Percentiles rank a stretch among this genome's conserved stretches.
phyloP scores from a whole-genome alignment of 805 yeast genomes.

The Pichia cabralensis region DNA sequence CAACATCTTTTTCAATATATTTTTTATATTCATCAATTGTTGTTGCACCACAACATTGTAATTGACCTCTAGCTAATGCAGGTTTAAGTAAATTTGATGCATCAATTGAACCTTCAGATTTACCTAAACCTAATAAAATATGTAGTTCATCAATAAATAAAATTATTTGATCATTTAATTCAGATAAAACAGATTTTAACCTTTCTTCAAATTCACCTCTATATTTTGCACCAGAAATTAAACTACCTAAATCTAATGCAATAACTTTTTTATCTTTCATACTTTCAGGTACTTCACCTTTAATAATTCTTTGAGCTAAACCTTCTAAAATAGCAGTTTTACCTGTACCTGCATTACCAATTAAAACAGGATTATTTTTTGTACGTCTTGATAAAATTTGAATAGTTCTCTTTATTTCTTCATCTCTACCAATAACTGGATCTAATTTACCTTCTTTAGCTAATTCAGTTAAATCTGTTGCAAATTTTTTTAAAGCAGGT shows the following conservation, averaged over 20 bases:
- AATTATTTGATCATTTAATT: conserved; percentile 69
- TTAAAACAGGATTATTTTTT: conserved; percentile 88
- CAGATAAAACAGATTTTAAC: conserved; percentile 68
- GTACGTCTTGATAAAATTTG: conserved; percentile 89
- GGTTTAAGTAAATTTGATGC: conserved; percentile 96
- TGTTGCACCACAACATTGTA: conserved; percentile 98
- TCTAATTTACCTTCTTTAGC: conserved; percentile 88
- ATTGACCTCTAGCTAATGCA: conserved; percentile 89
- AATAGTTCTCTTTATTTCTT: conserved; percentile 85
- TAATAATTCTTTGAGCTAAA: conserved; percentile 82
- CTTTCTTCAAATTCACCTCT: conserved; percentile 96
- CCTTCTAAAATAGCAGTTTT: conserved; percentile 97
- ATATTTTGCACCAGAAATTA: conserved; percentile 91
- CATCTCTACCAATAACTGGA: conserved; percentile 96
- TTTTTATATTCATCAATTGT: conserved; percentile 91
- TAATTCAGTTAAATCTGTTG: conserved; percentile 74
- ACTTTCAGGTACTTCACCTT: conserved; percentile 90
- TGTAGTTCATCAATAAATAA: conserved; percentile 89
- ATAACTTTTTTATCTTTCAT: conserved; percentile 80
- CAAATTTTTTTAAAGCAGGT: conserved; percentile 77
- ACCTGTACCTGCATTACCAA: conserved; percentile 98
- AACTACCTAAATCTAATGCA: conserved; percentile 77
- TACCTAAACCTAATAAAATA: conserved; percentile 80
- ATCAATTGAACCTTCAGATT: conserved; percentile 90
- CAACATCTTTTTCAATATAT: conserved; percentile 92